These are phyloP conservation scores for Cryptococcus sp. DNA, from an alignment of 1,284 basidiomycete genomes.

Conservation along the genomic window DNA sequence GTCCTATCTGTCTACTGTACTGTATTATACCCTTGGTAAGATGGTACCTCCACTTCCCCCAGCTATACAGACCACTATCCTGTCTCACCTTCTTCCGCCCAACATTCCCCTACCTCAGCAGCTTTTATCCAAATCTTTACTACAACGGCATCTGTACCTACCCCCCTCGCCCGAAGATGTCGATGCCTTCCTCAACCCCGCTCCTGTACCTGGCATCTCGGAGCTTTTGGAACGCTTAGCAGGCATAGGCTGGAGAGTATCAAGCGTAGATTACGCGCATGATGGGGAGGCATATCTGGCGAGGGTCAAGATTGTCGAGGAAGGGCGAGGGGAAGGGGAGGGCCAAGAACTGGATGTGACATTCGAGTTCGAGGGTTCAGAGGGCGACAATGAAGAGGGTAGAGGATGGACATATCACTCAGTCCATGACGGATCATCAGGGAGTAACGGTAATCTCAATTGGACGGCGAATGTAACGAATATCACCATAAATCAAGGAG, in stretches of 20 bases:
- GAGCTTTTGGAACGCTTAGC: not conserved
- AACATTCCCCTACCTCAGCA: conserved; percentile 30
- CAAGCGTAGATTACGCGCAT: conserved; percentile 9
- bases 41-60: conserved; percentile 12
- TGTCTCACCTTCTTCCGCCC: conserved; percentile 42
- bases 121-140: conserved; percentile 29
- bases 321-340: not conserved
- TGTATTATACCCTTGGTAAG: too few relatives aligned
- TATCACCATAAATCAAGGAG: not conserved
- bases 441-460: not conserved
- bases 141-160: conserved; percentile 40
- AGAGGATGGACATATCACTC: conserved; percentile 35
- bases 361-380: conserved; percentile 13
- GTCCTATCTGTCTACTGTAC: too few relatives aligned
- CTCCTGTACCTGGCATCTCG: conserved; percentile 10
- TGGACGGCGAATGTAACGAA: not conserved
- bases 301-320: conserved; percentile 4
- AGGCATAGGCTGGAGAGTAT: not conserved
- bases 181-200: conserved; percentile 40
- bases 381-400: conserved; percentile 7
- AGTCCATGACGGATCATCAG: not conserved
- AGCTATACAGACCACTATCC: conserved; percentile 25
- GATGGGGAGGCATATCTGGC: conserved; percentile 22
- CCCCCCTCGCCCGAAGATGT: conserved; percentile 29
- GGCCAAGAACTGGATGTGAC: conserved; percentile 7